Evolutionary conservation across 495 filamentous ascomycete genomes (phyloP), one percentile per base, ranked within the genome.

Genomic region (Astrothelium macrocarpum): DNA sequence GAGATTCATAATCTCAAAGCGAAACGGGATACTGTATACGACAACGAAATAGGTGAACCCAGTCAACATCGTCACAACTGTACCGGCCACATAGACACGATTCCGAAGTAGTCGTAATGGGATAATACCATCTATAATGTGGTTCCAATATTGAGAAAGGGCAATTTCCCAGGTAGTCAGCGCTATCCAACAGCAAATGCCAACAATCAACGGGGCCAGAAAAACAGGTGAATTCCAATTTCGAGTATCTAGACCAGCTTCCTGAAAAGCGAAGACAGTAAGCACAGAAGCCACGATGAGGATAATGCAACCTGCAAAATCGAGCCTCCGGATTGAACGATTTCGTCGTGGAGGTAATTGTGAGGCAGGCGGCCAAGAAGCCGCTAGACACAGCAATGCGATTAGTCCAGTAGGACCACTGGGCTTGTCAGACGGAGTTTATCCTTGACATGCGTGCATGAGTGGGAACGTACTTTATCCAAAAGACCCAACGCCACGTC

Each of bases 401-500:
- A 29, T 10, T 3, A 9, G 16, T 56, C 49, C 49, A 28, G 29
- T 28, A 29, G 49, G 49, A 29, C 49, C 49, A 16, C 49, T 49
- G 16, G 10, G n/a, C n/a, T n/a, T n/a, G n/a, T n/a, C n/a, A n/a
- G n/a, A n/a, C n/a, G n/a, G n/a, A n/a, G n/a, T 28, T 56, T 29
- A 16, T 26, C 29, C 20, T 29, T n/a, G n/a, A n/a, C n/a, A n/a
- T n/a, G n/a, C n/a, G n/a, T n/a, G n/a, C n/a, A n/a, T n/a, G n/a
- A n/a, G n/a, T 9, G 43, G 9, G 20, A 29, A 56, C 25, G 25
- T 56, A 56, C 49, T 68, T 70, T 42, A 65, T 61, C 36, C 64
- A 70, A 61, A 71, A 71, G 34, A 65, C 69, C 69, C 75, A 76
- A 70, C 68, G 73, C 73, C 77, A 73, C 2, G 78, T 78, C 31